These are phyloP conservation scores for Pseudogymnoascus sp. DNA, from an alignment of 2,329 filamentous ascomycete species.

Conservation along the genomic window DNA sequence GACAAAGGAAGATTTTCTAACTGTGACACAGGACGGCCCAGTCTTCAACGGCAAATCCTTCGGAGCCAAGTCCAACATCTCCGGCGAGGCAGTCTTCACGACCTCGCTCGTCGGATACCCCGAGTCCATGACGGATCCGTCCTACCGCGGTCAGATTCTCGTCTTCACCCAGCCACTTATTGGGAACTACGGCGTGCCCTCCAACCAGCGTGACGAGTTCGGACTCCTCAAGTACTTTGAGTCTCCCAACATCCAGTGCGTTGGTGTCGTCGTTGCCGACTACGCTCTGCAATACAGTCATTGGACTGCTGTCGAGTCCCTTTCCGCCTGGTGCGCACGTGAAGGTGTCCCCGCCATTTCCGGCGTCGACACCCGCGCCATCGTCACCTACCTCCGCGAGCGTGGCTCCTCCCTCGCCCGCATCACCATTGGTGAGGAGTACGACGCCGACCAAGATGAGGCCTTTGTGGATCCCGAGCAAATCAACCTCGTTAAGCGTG, in stretches of 20 bases:
- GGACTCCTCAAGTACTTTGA: slow-evolving; percentile 97
- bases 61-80: slow-evolving; percentile 92
- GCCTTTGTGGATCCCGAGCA: slow-evolving; percentile 90
- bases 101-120: slow-evolving; percentile 97
- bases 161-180: slow-evolving; percentile 98
- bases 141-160: slow-evolving; percentile 88
- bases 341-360: slow-evolving; percentile 95
- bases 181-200: slow-evolving; percentile 97
- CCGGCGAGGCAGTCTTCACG: slow-evolving; percentile 96
- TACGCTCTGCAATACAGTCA: slow-evolving; percentile 92
- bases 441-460: slow-evolving; percentile 97
- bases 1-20: slow-evolving; percentile 19
- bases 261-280: slow-evolving; percentile 91
- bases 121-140: slow-evolving; percentile 85
- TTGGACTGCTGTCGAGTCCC: slow-evolving; percentile 94
- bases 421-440: slow-evolving; percentile 93
- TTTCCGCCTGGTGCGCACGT: slow-evolving; percentile 89
- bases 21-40: slow-evolving; percentile 65
- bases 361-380: slow-evolving; percentile 91
- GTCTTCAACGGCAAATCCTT: slow-evolving; percentile 96
- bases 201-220: slow-evolving; percentile 72
- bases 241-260: slow-evolving; percentile 93
- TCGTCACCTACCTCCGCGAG: slow-evolving; percentile 93
- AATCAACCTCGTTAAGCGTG: slow-evolving; percentile 92
- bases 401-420: slow-evolving; percentile 91